Percentiles rank a stretch among this genome's conserved stretches.
phyloP scores from a whole-genome alignment of 257 asterid genomes.

The Nicotiana noctiflora region DNA sequence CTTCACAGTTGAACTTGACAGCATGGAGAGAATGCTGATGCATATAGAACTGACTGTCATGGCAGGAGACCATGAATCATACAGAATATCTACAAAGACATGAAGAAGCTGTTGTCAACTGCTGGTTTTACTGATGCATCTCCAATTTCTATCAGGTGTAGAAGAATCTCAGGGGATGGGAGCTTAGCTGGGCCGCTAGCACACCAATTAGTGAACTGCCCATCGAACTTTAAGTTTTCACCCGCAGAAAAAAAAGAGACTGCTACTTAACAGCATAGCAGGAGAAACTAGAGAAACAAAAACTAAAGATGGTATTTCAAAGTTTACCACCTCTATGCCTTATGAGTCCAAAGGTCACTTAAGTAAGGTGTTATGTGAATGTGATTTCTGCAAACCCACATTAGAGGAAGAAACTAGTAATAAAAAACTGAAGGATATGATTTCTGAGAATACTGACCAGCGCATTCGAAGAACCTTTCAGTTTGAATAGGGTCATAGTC shows the following conservation, averaged over 20 bases:
- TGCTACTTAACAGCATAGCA: neutral
- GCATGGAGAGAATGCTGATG: conserved; percentile 96
- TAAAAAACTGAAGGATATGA: neutral
- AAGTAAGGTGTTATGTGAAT: neutral
- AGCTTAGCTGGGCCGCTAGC: neutral
- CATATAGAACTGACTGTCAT: conserved; percentile 98
- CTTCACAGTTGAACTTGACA: conserved; percentile 89
- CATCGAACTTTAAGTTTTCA: neutral
- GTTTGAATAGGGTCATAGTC: neutral
- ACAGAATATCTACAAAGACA: conserved; percentile 61
- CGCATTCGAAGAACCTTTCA: neutral
- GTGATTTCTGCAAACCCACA: neutral
- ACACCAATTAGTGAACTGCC: neutral
- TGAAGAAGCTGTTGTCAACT: neutral
- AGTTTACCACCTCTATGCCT: neutral
- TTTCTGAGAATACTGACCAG: neutral
- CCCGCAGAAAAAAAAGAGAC: neutral
- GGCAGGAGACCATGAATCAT: conserved; percentile 99
- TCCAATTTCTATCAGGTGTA: neutral
- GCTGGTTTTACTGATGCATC: neutral
- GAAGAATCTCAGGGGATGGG: neutral
- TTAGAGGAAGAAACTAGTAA: neutral
- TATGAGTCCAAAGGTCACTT: neutral
- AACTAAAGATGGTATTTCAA: neutral
- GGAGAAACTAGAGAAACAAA: neutral